Percentiles rank a stretch among this genome's conserved stretches.
phyloP scores from a whole-genome alignment of 139 green algal species.

The Yamagishiella unicocca region DNA sequence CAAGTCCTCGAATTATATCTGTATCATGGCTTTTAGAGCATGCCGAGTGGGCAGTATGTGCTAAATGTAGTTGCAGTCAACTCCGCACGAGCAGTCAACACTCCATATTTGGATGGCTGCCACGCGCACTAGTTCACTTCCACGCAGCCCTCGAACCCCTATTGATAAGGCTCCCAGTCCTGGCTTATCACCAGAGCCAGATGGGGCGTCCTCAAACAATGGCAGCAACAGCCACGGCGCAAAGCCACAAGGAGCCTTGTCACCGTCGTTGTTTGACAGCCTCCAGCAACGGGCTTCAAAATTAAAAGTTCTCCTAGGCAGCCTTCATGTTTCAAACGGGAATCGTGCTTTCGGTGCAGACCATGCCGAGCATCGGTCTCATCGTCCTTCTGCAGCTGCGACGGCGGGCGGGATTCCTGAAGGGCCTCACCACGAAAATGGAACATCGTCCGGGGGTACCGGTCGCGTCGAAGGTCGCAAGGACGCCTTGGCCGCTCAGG shows the following conservation, averaged over 20 bases:
- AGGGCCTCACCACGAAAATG: too few relatives aligned
- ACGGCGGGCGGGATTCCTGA: too few relatives aligned
- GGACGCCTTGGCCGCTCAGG: too few relatives aligned
- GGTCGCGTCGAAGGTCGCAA: too few relatives aligned
- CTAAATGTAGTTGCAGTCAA: constrained; percentile 8
- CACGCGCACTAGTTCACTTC: background rate
- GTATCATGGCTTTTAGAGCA: too few relatives aligned
- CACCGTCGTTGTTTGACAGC: constrained; percentile 13
- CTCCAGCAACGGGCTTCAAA: background rate
- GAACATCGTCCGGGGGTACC: too few relatives aligned
- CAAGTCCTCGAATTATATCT: too few relatives aligned
- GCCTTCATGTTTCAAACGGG: background rate
- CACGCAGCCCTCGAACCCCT: background rate
- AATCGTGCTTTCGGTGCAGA: background rate
- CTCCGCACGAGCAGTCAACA: background rate
- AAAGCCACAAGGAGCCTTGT: constrained; percentile 8
- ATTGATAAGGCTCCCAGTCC: background rate
- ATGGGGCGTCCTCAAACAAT: background rate
- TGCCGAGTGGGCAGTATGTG: too few relatives aligned
- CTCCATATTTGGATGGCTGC: constrained; percentile 10
- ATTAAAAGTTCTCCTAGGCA: background rate
- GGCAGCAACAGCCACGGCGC: background rate
- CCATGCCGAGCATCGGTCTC: too few relatives aligned
- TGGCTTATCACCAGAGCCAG: background rate
- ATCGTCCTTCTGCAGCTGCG: too few relatives aligned